phyloP scores from a whole-genome alignment of 2,329 filamentous ascomycete species.

The Xylaria sp. region DNA sequence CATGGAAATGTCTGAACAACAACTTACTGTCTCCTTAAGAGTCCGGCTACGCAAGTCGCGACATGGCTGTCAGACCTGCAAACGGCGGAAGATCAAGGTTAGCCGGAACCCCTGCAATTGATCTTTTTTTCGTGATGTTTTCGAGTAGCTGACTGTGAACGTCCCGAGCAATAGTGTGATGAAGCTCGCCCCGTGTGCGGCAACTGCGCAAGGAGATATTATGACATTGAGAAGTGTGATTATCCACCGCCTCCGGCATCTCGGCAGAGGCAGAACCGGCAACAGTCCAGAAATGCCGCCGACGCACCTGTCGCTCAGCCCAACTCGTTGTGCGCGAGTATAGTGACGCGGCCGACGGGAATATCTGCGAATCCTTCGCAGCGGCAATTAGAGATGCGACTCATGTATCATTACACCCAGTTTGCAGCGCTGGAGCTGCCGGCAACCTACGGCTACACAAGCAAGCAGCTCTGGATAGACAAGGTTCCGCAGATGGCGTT shows the following conservation, averaged over 20 bases:
- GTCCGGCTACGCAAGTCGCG: constrained; percentile 32
- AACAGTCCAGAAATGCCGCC: background rate
- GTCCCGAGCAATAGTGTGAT: constrained; percentile 20
- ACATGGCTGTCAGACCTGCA: constrained; percentile 31
- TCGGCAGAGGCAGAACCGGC: constrained; percentile 13
- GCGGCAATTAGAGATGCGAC: constrained; percentile 31
- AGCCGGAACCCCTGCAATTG: background rate
- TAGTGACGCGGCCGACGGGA: constrained; percentile 22
- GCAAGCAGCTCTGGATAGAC: constrained; percentile 34
- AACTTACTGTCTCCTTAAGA: constrained; percentile 17
- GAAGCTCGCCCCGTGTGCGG: constrained; percentile 31
- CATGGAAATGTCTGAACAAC: constrained; percentile 19
- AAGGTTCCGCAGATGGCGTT: constrained; percentile 32
- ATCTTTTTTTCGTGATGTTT: too few species aligned
- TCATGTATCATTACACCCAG: constrained; percentile 34
- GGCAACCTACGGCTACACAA: constrained; percentile 29
- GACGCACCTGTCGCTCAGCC: constrained; percentile 1
- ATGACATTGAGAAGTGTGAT: constrained; percentile 30
- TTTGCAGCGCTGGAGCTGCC: constrained; percentile 28
- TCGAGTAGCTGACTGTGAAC: background rate
- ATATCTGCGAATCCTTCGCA: constrained; percentile 14
- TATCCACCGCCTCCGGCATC: constrained; percentile 21
- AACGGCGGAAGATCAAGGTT: constrained; percentile 34
- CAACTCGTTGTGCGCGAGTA: background rate
- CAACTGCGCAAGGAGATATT: constrained; percentile 29